Evolutionary conservation across 78 protist genomes (phyloP).

Genomic region (Dictyostelium purpureum): DNA sequence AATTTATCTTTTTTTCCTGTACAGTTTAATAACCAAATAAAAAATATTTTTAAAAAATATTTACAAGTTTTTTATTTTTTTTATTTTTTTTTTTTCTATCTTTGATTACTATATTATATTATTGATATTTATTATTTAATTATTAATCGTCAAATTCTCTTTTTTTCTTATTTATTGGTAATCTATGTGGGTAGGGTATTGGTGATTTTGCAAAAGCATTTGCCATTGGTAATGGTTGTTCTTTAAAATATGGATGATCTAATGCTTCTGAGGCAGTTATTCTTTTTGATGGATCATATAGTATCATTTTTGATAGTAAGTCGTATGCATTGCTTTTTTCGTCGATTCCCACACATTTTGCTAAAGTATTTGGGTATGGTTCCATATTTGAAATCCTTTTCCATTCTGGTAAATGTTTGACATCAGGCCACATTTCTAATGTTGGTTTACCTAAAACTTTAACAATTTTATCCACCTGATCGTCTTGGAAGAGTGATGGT

Average conservation of each 20-base stretch:
- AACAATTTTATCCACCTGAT: slow-evolving; percentile 86
- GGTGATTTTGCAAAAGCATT: slow-evolving; percentile 32
- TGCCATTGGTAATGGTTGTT: slow-evolving; percentile 55
- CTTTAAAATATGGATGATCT: slow-evolving; percentile 89
- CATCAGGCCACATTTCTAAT: slow-evolving; percentile 67
- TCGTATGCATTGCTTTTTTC: slow-evolving; percentile 46
- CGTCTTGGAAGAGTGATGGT: slow-evolving; percentile 82
- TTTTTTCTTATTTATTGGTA: slow-evolving; percentile 21
- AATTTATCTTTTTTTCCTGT: not conserved
- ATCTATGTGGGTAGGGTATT: slow-evolving; percentile 22
- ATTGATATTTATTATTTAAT: not conserved
- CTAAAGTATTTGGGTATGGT: slow-evolving; percentile 7
- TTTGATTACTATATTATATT: not conserved
- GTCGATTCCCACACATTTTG: slow-evolving; percentile 36
- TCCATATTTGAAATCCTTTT: slow-evolving; percentile 7
- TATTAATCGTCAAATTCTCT: slow-evolving; percentile 36
- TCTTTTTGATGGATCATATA: slow-evolving; percentile 86
- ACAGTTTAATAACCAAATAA: not conserved
- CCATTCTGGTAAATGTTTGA: slow-evolving; percentile 71
- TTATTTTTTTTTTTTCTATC: not conserved
- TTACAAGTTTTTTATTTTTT: not conserved
- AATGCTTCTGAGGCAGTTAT: slow-evolving; percentile 90
- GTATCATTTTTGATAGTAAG: slow-evolving; percentile 75
- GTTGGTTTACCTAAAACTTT: slow-evolving; percentile 81
- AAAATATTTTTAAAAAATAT: not conserved